Base-by-base conservation (phyloP, 202 grass and related monocot species). In the Digitaria exilis region DNA sequence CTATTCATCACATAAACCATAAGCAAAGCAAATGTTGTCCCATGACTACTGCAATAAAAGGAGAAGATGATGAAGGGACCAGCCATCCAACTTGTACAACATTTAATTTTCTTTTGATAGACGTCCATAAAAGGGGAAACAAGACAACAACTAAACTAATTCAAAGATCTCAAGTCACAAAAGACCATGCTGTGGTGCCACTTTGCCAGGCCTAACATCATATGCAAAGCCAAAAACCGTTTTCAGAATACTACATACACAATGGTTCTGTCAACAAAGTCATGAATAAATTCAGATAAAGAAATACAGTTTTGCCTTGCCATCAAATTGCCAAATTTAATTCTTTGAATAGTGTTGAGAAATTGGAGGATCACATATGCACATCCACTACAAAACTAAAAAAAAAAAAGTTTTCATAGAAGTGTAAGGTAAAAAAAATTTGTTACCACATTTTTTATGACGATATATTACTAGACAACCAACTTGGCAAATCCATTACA, bases 111-210 rank as follows among this genome's bases (percentile, higher is more conserved):
- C 55, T 19, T 0, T 10, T 3, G 1, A 77, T 51, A 69, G 13
- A 43, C 15, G 34, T 13, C 60, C 5, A 43, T 15, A 25, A 66
- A 43, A n/a, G 5, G 13, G 57, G 32, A 76, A 61, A 71, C 54
- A 45, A 45, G 45, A 29, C 1, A 3, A 79, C 75, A 84, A 50
- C 49, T 17, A 46, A 73, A 30, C 42, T 83, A 83, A 71, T 48
- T 72, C 1, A 42, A 68, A 0, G 0, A 41, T 43, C 11, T 22
- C 4, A 0, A 22, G 64, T 41, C 25, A 42, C 50, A 28, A 41
- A 7, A 12, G 15, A 54, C 46, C 46, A 10, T 29, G 4, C 22
- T 61, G 22, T 48, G 13, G 13, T 34, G 1, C 21, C 30, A 76
- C 61, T 46, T 19, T 63, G 12, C 3, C 50, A 14, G n/a, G 22